Base-by-base conservation (phyloP, 345 rosid genomes). In the Syzygium aromaticum region DNA sequence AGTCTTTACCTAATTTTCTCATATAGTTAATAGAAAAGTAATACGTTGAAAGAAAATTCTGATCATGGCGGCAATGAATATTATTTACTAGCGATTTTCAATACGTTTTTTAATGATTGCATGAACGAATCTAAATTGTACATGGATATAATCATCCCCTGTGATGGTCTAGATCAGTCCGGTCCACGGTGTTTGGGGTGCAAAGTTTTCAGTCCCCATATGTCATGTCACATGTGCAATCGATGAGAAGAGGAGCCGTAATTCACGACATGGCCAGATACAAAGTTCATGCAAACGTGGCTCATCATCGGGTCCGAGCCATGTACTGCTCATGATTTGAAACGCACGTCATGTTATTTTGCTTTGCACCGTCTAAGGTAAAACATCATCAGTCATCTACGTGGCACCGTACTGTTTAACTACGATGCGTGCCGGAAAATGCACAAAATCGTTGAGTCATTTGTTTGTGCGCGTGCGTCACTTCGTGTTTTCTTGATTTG, bases 1-100 rank as follows among this genome's bases (percentile, higher is more conserved):
- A 61, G 73, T n/a, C 2, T 13, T 6, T n/a, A 1, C 15, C 4
- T 61, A 61, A 14, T 61, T 0, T n/a, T 61, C 4, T 0, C 19
- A 7, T n/a, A 14, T n/a, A n/a, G 2, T 61, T 9, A n/a, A 61
- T 14, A 10, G 14, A 73, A 21, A 73, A 73, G 14, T 38, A 9
- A 23, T 1, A 0, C 23, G 7, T 21, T 6, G 0, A 21, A 19
- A 38, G 7, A 10, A 0, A 1, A 73, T 33, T 38, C 0, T 1
- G 9, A 38, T 38, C 10, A 10, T 5, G 23, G 2, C 0, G 0
- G 19, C 0, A 17, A 67, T 67, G 40, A 33, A 21, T 5, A 30
- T 17, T 16, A 2, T 6, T 21, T 5, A 73, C 4, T 73, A 73
- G 27, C 38, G 80, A 73, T 19, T 73, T 19, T 33, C 10, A 19